These are phyloP conservation scores for Moesziomyces antarcticus DNA, from an alignment of 1,284 basidiomycete genomes.

Conservation along the genomic window DNA sequence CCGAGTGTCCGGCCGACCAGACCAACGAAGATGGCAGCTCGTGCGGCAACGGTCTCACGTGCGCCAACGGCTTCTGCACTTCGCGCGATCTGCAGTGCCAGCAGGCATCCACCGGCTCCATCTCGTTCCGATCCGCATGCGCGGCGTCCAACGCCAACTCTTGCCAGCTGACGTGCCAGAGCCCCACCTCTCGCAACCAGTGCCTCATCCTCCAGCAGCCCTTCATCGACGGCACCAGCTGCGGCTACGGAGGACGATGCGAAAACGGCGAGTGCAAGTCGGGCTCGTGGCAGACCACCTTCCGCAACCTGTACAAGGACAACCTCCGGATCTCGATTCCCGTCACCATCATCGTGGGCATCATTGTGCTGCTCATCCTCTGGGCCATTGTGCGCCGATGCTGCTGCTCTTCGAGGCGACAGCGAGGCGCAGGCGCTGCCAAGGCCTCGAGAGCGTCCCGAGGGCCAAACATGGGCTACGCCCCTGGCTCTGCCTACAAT, in stretches of 20 bases:
- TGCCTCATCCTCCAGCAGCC: slow-evolving; percentile 81
- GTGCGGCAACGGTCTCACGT: slow-evolving; percentile 73
- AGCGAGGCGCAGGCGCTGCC: slow-evolving; percentile 1
- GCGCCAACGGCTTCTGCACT: slow-evolving; percentile 85
- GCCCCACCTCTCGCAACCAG: slow-evolving; percentile 73
- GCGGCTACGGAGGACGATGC: slow-evolving; percentile 75
- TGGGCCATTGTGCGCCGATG: slow-evolving; percentile 42
- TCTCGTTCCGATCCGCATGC: slow-evolving; percentile 78
- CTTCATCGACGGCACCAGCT: slow-evolving; percentile 85
- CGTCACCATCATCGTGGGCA: slow-evolving; percentile 55
- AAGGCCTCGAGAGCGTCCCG: background rate
- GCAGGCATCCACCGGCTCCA: slow-evolving; percentile 73
- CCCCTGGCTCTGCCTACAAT: slow-evolving; percentile 20
- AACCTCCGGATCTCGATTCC: slow-evolving; percentile 61
- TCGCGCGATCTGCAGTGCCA: slow-evolving; percentile 82
- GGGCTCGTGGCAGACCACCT: slow-evolving; percentile 75
- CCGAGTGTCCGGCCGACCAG: slow-evolving; percentile 78
- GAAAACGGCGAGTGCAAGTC: slow-evolving; percentile 75
- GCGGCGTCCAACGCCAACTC: slow-evolving; percentile 71
- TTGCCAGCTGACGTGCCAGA: slow-evolving; percentile 83
- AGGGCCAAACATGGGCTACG: slow-evolving; percentile 1
- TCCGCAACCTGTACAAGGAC: slow-evolving; percentile 72
- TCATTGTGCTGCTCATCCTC: slow-evolving; percentile 52
- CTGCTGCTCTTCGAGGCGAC: slow-evolving; percentile 18
- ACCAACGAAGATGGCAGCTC: slow-evolving; percentile 76